Evolutionary conservation across 1,284 basidiomycete species (phyloP), one percentile per base, ranked within the genome.

Genomic region (Tilletiaria anomala): DNA sequence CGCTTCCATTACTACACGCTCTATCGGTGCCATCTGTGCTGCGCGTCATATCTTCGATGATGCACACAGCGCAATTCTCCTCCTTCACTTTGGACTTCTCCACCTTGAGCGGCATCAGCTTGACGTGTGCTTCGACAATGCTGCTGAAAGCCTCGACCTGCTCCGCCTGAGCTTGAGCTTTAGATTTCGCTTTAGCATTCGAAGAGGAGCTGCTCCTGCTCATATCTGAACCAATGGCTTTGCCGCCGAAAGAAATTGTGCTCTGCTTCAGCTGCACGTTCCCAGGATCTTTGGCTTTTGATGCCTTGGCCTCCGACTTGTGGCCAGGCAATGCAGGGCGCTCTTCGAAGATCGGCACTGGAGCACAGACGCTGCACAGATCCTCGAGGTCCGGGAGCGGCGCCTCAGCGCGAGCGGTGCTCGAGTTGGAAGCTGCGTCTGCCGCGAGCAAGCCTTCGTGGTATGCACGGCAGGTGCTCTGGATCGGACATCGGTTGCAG

Each of bases 61-160:
- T 76, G 57, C 79, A 82, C 16, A 94, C 86, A 5, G 80, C 73
- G 59, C 88, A 85, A 31, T 83, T 70, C 63, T 96, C 89, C 57
- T 83, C 79, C 31, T 86, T 73, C 2, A 79, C 76, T 58, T 79
- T 83, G 70, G 88, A 89, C 54, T 82, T 81, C 44, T 78, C 77
- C 10, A 74, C 77, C 58, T 81, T 83, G 82, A 93, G 85, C 0
- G 91, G 91, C 65, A 82, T 94, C 15, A 76, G 70, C 6, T 76
- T 80, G 21, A 85, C 81, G 45, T 55, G 50, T 16, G 34, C 40
- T 38, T 51, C 53, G 19, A 49, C 41, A n/a, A 40, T 32, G 11
- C 36, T 31, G 18, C 22, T 53, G 40, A n/a, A n/a, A n/a, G n/a
- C n/a, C n/a, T n/a, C n/a, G n/a, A n/a, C n/a, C n/a, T n/a, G n/a